These are phyloP conservation scores for Coffea eugenioides DNA, from an alignment of 257 asterid genomes.

Conservation along the genomic window DNA sequence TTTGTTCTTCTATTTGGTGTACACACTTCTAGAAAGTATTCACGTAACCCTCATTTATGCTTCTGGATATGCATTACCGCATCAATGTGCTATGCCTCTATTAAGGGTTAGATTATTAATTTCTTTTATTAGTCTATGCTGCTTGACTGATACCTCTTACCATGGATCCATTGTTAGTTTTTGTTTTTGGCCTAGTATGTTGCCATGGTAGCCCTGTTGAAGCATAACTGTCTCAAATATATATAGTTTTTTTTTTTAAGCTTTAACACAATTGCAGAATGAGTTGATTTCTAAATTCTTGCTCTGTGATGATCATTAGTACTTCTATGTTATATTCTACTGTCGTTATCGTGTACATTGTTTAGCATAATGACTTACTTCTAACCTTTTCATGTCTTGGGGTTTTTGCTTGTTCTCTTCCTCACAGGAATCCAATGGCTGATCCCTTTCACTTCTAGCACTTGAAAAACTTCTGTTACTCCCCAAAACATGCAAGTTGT, in stretches of 20 bases:
- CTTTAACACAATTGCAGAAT: neutral
- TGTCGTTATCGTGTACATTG: neutral
- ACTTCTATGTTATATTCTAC: neutral
- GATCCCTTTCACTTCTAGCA: neutral
- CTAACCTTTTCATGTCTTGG: neutral
- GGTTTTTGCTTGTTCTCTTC: neutral
- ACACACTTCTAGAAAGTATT: neutral
- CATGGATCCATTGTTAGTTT: neutral
- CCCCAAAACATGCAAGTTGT: conserved; percentile 31
- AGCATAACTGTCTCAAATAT: neutral
- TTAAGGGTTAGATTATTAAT: neutral
- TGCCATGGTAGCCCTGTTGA: neutral
- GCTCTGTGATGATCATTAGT: neutral
- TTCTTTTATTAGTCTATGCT: neutral
- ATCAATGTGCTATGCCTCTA: neutral
- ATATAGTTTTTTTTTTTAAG: neutral
- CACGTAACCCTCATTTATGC: neutral
- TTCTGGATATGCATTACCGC: neutral
- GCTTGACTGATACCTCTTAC: neutral
- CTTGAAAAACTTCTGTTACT: conserved; percentile 6
- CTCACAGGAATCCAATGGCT: neutral
- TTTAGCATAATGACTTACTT: neutral
- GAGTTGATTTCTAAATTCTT: neutral
- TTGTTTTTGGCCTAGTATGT: neutral
- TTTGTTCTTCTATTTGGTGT: neutral